phyloP scores from a whole-genome alignment of 2,329 filamentous ascomycete genomes.

The Fusarium sp. region DNA sequence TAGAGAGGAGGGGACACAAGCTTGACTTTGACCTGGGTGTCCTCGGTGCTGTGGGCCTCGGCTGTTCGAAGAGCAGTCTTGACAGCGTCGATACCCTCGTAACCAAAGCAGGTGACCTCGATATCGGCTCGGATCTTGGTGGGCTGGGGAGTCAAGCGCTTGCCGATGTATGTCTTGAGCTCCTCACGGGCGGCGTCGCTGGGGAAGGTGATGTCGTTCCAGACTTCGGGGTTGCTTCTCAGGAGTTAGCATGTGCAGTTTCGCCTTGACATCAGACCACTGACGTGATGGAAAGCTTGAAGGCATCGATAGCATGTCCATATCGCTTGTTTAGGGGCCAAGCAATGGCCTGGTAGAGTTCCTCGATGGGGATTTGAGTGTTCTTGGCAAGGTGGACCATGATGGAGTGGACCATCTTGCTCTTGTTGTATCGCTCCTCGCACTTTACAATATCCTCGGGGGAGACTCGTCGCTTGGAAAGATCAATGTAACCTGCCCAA shows the following conservation, averaged over 20 bases:
- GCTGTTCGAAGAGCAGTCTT: conserved; percentile 92
- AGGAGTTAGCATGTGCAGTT: conserved; percentile 27
- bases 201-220: conserved; percentile 92
- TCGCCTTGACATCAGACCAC: conserved; percentile 47
- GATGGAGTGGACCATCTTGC: conserved; percentile 99
- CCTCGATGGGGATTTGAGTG: conserved; percentile 93
- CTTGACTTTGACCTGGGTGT: conserved; percentile 97
- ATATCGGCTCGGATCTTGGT: conserved; percentile 99
- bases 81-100: conserved; percentile 98
- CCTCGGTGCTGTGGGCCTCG: conserved; percentile 90
- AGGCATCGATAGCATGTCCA: conserved; percentile 95
- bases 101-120: conserved; percentile 94
- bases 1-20: conserved; percentile 98
- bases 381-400: conserved; percentile 99
- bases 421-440: conserved; percentile 99
- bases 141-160: conserved; percentile 96
- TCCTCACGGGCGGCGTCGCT: conserved; percentile 88
- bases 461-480: conserved; percentile 97
- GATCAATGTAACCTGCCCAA: conserved; percentile 84
- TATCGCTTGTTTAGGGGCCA: conserved; percentile 99
- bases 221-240: conserved; percentile 90
- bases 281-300: conserved; percentile 98
- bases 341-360: conserved; percentile 91
- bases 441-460: conserved; percentile 98
- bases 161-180: conserved; percentile 94